Conservation (phyloP, 2,329 filamentous ascomycete species). For the Colletotrichum navitas region DNA sequence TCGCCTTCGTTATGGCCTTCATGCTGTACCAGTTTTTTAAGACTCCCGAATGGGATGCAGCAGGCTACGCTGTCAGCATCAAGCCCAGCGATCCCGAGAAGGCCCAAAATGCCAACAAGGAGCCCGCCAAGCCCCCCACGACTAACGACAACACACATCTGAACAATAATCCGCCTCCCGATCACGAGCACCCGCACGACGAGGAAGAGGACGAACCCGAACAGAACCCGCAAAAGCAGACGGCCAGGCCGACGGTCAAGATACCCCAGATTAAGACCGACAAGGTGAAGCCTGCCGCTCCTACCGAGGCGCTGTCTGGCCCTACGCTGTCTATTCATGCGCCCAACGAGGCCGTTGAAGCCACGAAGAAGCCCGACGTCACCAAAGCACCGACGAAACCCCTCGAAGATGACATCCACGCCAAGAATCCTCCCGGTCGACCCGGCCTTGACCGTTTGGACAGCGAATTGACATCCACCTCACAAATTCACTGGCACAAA, state of each 20-base stretch:
- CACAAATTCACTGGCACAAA: conserved; percentile 77
- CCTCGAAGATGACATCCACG: conserved; percentile 26
- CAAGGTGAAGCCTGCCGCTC: conserved; percentile 20
- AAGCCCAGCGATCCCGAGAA: conserved; percentile 36
- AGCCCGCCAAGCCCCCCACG: conserved; percentile 27
- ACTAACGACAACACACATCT: conserved; percentile 33
- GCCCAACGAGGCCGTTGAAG: conserved; percentile 18
- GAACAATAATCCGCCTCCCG: conserved; percentile 40
- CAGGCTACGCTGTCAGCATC: conserved; percentile 28
- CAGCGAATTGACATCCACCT: conserved; percentile 7
- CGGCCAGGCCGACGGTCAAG: conserved; percentile 40
- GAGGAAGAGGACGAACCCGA: conserved; percentile 36
- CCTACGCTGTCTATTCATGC: conserved; percentile 34
- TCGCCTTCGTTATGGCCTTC: conserved; percentile 67
- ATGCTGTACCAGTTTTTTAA: conserved; percentile 64
- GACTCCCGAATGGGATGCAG: conserved; percentile 54
- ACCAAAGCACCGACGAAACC: conserved; percentile 31
- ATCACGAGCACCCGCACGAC: conserved; percentile 35
- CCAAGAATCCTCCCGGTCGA: conserved; percentile 45
- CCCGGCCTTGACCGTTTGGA: conserved; percentile 44
- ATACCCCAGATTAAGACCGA: conserved; percentile 38
- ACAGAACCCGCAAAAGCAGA: conserved; percentile 40
- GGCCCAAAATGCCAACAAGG: conserved; percentile 19
- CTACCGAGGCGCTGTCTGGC: conserved; percentile 26
- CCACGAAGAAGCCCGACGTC: conserved; percentile 26